Conservation (phyloP, 164 flowering plant genomes). For the Saururus chinensis region DNA sequence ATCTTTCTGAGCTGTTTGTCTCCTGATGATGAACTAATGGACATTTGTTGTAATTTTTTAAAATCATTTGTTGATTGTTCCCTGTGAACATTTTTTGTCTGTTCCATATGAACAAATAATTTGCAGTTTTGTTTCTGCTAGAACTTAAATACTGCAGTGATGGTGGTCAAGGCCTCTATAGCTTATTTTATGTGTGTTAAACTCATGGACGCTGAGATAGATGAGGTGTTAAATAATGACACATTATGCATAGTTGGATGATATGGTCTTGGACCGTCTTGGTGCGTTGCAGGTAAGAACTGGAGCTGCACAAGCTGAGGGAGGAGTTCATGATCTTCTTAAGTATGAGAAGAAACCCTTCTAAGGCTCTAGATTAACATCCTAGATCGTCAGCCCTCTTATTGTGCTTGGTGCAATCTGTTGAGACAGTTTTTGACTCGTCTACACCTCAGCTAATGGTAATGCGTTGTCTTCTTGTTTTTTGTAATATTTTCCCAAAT, state of each 20-base stretch:
- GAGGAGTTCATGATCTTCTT: conserved; percentile 71
- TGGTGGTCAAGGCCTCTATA: not conserved
- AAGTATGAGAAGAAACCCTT: conserved; percentile 65
- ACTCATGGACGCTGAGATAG: too few species aligned
- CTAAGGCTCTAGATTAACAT: conserved; percentile 12
- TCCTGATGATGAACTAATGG: not conserved
- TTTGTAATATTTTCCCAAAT: too few species aligned
- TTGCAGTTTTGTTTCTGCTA: not conserved
- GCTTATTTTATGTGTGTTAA: too few species aligned
- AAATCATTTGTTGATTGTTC: not conserved
- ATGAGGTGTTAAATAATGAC: too few species aligned
- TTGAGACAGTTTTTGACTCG: too few species aligned
- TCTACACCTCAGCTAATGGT: too few species aligned
- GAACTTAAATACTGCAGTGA: not conserved
- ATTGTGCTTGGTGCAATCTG: too few species aligned
- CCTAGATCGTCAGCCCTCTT: too few species aligned
- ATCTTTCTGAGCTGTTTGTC: not conserved
- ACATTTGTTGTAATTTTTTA: not conserved
- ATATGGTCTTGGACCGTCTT: not conserved
- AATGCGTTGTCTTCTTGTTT: too few species aligned
- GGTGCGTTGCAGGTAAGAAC: conserved; percentile 40
- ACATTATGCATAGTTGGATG: not conserved
- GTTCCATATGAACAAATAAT: not conserved
- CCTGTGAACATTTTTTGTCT: not conserved
- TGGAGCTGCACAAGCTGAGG: conserved; percentile 83